Evolutionary conservation across 1,139 yeast genomes (phyloP).

Genomic region (Pichia sorboxylosa): DNA sequence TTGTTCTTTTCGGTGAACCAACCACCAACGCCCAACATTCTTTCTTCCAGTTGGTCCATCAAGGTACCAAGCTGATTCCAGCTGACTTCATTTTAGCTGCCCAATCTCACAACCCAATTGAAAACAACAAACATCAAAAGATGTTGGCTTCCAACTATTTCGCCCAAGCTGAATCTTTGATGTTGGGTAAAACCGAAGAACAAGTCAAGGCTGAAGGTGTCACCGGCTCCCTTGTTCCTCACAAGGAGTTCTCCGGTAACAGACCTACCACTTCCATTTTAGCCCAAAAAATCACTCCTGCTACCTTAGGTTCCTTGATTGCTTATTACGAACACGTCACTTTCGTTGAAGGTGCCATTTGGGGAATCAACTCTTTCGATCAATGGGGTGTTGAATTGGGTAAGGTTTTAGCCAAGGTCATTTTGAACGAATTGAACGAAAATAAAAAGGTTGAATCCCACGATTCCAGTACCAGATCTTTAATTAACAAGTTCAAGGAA

Average conservation of each 20-base stretch:
- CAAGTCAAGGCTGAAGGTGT: constrained; percentile 88
- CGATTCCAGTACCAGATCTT: constrained; percentile 82
- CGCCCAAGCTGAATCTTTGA: constrained; percentile 95
- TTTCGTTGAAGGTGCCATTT: constrained; percentile 95
- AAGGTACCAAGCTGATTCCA: constrained; percentile 96
- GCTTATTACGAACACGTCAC: constrained; percentile 97
- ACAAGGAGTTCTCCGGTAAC: constrained; percentile 93
- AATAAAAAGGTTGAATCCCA: constrained; percentile 48
- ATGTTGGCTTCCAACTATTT: constrained; percentile 98
- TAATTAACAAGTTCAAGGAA: constrained; percentile 87
- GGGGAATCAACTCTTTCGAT: constrained; percentile 99
- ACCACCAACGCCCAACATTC: constrained; percentile 99
- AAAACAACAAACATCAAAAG: constrained; percentile 83
- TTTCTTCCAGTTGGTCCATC: constrained; percentile 98
- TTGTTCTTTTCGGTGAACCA: constrained; percentile 95
- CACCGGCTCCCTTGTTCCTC: constrained; percentile 75
- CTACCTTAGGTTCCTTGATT: constrained; percentile 86
- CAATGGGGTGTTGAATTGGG: constrained; percentile 99
- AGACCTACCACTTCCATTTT: constrained; percentile 97
- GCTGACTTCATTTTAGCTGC: constrained; percentile 95
- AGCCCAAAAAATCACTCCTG: constrained; percentile 93
- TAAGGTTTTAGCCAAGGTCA: constrained; percentile 91
- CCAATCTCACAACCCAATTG: constrained; percentile 95
- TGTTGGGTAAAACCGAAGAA: constrained; percentile 86
- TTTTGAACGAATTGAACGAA: constrained; percentile 76